Conservation (phyloP, 257 asterid species). For the Echites panduratus region DNA sequence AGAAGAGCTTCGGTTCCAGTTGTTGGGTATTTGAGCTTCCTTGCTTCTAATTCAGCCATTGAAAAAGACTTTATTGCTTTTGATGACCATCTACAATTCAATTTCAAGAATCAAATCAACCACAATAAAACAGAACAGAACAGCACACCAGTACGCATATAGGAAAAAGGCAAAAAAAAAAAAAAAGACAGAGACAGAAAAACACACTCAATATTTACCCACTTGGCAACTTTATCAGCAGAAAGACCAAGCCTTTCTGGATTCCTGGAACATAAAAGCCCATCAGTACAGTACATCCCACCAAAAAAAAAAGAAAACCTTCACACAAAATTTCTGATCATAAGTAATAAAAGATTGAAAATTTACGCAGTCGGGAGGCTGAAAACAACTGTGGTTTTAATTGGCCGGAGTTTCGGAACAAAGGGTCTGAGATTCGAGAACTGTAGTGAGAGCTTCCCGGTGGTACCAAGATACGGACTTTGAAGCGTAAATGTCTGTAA, state of each 20-base stretch:
- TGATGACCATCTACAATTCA: conserved; percentile 60
- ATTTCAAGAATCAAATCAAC: conserved; percentile 31
- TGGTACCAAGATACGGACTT: conserved; percentile 36
- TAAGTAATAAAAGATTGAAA: conserved; percentile 5
- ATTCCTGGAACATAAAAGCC: conserved; percentile 34
- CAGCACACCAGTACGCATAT: too few species aligned
- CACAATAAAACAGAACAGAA: conserved; percentile 15
- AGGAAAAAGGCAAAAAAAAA: too few species aligned
- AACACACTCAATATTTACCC: conserved; percentile 29
- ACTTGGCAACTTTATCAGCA: conserved; percentile 49
- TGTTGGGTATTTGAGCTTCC: conserved; percentile 46
- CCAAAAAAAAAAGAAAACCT: not conserved
- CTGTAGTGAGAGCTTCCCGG: conserved; percentile 22
- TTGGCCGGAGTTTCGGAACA: conserved; percentile 25
- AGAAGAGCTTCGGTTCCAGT: conserved; percentile 68
- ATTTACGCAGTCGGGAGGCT: conserved; percentile 45
- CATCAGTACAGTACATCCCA: conserved; percentile 1
- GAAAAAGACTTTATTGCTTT: conserved; percentile 66
- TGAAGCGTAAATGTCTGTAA: conserved; percentile 12
- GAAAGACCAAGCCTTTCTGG: conserved; percentile 39
- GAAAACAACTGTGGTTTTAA: conserved; percentile 33
- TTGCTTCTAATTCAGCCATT: conserved; percentile 68
- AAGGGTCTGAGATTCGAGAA: conserved; percentile 25
- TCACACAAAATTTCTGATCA: not conserved
- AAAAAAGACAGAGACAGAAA: not conserved